Evolutionary conservation across 164 flowering plant species (phyloP), one percentile per base, ranked within the genome.

Genomic region (Liriodendron chinense): DNA sequence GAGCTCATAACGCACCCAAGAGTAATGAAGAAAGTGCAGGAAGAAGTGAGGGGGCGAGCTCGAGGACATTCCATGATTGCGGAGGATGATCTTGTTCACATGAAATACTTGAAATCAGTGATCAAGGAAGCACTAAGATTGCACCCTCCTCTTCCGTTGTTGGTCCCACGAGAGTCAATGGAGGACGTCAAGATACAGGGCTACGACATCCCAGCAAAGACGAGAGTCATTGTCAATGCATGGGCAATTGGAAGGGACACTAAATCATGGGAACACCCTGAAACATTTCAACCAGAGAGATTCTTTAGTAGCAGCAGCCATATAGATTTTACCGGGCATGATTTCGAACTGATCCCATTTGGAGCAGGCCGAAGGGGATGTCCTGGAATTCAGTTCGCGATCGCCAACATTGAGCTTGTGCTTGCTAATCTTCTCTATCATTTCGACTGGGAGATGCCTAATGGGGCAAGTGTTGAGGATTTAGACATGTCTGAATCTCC

Each of bases 381-480:
- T 28, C 77, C 70, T 1, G 77, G 77, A 23, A 13, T 63, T 18
- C 43, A 47, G 7, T 61, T 78, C 2, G 80, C 65, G 0, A 23
- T 59, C 7, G 21, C 71, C 18, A 74, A 64, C 53, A 2, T 78
- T 18, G 69, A 62, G 20, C 43, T 74, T 13, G 25, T 69, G 73
- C 34, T 78, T 26, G 77, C 76, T 1, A 84, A 87, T 70, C 81
- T 91, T 1, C 82, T 91, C 2, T 91, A 91, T 1, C 7, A 2
- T 14, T 75, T 75, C 59, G 72, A 75, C 5, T 68, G 72, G 77
- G 72, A 69, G 47, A 14, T 75, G 67, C 94, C 98, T 0, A 88
- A 88, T 48, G 96, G 94, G 26, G 87, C 87, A 91, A 89, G 88
- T 23, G 89, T 88, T 0, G 84, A 87, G 26, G 93, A 92, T 59